phyloP scores from a whole-genome alignment of 2,329 filamentous ascomycete genomes.

The Cytospora piceicola region DNA sequence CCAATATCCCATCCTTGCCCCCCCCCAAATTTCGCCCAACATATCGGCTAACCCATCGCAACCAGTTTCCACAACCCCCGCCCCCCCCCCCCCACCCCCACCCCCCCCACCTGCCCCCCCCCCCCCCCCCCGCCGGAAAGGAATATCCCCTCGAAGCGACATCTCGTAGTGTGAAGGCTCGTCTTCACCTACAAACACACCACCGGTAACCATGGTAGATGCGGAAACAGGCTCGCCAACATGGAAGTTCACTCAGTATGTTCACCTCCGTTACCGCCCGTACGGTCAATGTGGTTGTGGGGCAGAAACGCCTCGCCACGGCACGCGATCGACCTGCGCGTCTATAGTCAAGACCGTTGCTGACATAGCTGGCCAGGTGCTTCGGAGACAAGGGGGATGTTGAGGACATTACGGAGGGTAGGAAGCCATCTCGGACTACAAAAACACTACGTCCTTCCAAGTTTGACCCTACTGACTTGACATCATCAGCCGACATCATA shows the following conservation, averaged over 20 bases:
- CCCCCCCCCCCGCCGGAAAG: constrained; percentile 6
- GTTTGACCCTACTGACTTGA: constrained; percentile 34
- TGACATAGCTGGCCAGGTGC: constrained; percentile 65
- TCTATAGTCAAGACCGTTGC: constrained; percentile 23
- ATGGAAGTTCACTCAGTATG: constrained; percentile 99
- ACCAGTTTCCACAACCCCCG: too few species aligned
- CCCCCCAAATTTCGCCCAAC: too few species aligned
- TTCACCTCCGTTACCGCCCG: constrained; percentile 34
- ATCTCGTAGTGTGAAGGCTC: constrained; percentile 35
- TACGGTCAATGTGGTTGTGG: not conserved
- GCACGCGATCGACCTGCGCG: not conserved
- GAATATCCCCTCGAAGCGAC: constrained; percentile 17
- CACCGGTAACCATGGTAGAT: constrained; percentile 82
- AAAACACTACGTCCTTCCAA: not conserved
- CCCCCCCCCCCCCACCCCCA: too few species aligned
- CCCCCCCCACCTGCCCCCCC: not conserved
- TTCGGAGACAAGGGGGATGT: constrained; percentile 99
- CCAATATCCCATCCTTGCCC: too few species aligned
- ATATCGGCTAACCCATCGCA: too few species aligned
- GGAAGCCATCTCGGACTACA: constrained; percentile 8
- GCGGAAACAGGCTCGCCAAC: constrained; percentile 91
- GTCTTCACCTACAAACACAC: constrained; percentile 35
- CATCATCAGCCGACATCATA: constrained; percentile 76
- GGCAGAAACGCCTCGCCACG: not conserved
- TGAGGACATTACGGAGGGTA: constrained; percentile 89